These are phyloP conservation scores for Cichorium intybus DNA, from an alignment of 140 eudicot genomes.

Conservation along the genomic window DNA sequence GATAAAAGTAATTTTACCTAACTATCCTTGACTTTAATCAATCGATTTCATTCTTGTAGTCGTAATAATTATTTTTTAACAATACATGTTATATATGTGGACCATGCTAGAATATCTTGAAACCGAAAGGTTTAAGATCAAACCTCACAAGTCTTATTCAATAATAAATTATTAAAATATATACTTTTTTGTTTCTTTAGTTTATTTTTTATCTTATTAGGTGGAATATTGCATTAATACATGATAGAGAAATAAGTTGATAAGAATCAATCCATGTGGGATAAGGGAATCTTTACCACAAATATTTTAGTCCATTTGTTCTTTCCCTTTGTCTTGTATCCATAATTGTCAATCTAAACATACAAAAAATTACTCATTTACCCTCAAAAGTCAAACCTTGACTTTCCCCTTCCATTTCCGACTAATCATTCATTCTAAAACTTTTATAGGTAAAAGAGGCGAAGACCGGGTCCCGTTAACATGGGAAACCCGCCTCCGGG, in stretches of 20 bases:
- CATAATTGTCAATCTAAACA: slow-evolving; percentile 8
- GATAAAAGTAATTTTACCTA: not conserved
- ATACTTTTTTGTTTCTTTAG: not conserved
- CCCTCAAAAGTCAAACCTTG: slow-evolving; percentile 7
- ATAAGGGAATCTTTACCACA: slow-evolving; percentile 30
- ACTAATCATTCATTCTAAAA: not conserved
- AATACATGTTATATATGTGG: no score
- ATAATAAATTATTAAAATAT: slow-evolving; percentile 2
- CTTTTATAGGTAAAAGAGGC: slow-evolving; percentile 63
- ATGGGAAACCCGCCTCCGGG: slow-evolving; percentile 81
- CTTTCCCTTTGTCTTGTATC: slow-evolving; percentile 24
- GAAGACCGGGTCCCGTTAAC: slow-evolving; percentile 64
- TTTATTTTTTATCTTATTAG: not conserved
- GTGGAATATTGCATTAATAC: slow-evolving; percentile 32
- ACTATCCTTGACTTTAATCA: not conserved
- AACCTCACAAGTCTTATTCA: slow-evolving; percentile 22
- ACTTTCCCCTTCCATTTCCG: not conserved
- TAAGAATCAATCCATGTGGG: slow-evolving; percentile 40
- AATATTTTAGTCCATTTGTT: slow-evolving; percentile 36
- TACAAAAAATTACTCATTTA: not conserved
- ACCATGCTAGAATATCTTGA: slow-evolving; percentile 19
- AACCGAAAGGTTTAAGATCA: slow-evolving; percentile 18
- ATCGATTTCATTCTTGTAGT: not conserved
- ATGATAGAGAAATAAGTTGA: slow-evolving; percentile 36
- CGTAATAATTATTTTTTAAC: not conserved